These are phyloP conservation scores for Fulvia fulva DNA, from an alignment of 2,329 filamentous ascomycete species.

Conservation along the genomic window DNA sequence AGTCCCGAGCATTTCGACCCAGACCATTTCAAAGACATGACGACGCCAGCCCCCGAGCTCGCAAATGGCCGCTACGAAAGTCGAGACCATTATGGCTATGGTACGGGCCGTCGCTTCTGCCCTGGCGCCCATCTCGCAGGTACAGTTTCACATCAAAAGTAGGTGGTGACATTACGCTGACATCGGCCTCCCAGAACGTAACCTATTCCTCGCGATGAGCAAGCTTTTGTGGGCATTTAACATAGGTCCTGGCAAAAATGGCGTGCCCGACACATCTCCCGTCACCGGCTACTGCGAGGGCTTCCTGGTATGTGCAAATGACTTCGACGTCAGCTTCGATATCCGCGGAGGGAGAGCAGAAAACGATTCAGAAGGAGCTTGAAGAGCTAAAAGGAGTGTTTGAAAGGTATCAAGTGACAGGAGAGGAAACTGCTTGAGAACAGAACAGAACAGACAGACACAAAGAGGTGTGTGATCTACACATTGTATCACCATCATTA, in stretches of 20 bases:
- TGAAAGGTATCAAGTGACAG: slow-evolving; percentile 15
- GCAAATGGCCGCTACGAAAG: slow-evolving; percentile 34
- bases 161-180: neutral
- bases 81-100: slow-evolving; percentile 48
- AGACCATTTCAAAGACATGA: slow-evolving; percentile 33
- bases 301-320: slow-evolving; percentile 27
- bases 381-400: slow-evolving; percentile 18
- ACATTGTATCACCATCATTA: neutral
- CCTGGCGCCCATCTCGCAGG: slow-evolving; percentile 48
- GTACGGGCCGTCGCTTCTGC: slow-evolving; percentile 48
- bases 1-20: slow-evolving; percentile 35
- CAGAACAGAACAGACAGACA: neutral
- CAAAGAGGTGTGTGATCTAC: neutral
- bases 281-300: slow-evolving; percentile 26
- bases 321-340: slow-evolving; percentile 21
- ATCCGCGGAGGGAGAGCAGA: slow-evolving; percentile 16
- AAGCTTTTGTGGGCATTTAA: slow-evolving; percentile 51
- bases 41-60: slow-evolving; percentile 35
- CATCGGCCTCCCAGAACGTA: slow-evolving; percentile 38
- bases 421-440: slow-evolving; percentile 4
- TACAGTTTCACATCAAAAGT: neutral
- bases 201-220: slow-evolving; percentile 39
- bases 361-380: slow-evolving; percentile 25
- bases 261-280: slow-evolving; percentile 17
- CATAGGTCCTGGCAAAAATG: slow-evolving; percentile 17